phyloP scores from a whole-genome alignment of 305 asterid genomes.

The Fraxinus baroniana region DNA sequence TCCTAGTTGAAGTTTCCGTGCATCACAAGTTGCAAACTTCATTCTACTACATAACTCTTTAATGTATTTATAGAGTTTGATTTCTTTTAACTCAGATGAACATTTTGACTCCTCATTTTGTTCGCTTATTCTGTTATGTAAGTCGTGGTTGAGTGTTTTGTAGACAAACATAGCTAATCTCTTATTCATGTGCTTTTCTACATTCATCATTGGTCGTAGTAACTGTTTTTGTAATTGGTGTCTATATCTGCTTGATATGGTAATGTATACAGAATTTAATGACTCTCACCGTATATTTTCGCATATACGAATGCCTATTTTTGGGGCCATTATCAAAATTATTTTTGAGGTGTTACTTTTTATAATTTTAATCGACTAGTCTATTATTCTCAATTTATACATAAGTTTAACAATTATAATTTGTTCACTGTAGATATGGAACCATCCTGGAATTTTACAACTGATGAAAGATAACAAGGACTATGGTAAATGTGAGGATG shows the following conservation, averaged over 20 bases:
- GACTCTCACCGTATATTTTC: neutral
- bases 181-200: neutral
- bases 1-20: neutral
- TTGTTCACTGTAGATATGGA: conserved; percentile 75
- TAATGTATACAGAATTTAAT: neutral
- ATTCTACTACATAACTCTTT: neutral
- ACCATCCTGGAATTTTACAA: conserved; percentile 97
- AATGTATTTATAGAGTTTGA: neutral
- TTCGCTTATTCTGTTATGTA: neutral
- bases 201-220: neutral
- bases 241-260: neutral
- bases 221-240: neutral
- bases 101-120: neutral
- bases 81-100: neutral
- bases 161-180: neutral
- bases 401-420: conserved; percentile 6
- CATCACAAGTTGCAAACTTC: neutral
- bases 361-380: neutral
- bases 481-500: conserved; percentile 62
- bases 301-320: neutral
- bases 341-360: neutral
- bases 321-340: neutral
- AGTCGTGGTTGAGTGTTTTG: neutral
- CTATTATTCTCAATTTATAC: neutral
- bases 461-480: conserved; percentile 78